Conservation (phyloP, 768 basidiomycete species). For the Termitomyces sp. region DNA sequence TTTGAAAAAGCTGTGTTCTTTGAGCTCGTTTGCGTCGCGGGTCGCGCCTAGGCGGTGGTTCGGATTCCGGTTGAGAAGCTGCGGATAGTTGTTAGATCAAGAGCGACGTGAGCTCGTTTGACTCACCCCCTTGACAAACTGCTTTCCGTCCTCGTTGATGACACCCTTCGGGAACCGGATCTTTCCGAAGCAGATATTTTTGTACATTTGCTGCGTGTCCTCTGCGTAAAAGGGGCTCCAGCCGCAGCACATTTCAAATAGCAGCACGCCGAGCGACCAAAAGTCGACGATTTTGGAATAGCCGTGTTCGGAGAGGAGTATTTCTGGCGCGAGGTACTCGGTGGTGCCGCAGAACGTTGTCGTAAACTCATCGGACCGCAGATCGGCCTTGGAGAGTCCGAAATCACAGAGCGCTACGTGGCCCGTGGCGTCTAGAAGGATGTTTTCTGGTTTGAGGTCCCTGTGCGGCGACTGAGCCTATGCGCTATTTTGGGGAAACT, state of each 20-base stretch:
- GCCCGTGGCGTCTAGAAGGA: slow-evolving; percentile 95
- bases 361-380: slow-evolving; percentile 91
- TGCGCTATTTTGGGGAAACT: slow-evolving; percentile 3
- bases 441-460: slow-evolving; percentile 98
- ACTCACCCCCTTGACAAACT: slow-evolving; percentile 96
- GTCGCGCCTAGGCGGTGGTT: slow-evolving; percentile 91
- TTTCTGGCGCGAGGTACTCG: slow-evolving; percentile 97
- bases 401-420: slow-evolving; percentile 99
- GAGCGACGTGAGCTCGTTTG: no score
- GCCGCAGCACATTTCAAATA: slow-evolving; percentile 99
- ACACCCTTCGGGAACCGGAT: slow-evolving; percentile 97
- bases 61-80: slow-evolving; percentile 99
- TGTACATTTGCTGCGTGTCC: slow-evolving; percentile 99
- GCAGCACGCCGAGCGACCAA: slow-evolving; percentile 91
- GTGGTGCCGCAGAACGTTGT: slow-evolving; percentile 99
- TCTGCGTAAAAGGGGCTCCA: slow-evolving; percentile 99
- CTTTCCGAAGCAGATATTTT: slow-evolving; percentile 98
- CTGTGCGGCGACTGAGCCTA: slow-evolving; percentile 29
- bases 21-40: slow-evolving; percentile 89
- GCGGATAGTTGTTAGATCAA: slow-evolving; percentile 9
- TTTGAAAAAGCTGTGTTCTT: slow-evolving; percentile 93
- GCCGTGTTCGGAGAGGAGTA: slow-evolving; percentile 96
- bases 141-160: slow-evolving; percentile 96
- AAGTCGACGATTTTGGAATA: slow-evolving; percentile 99
- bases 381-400: slow-evolving; percentile 94